Evolutionary conservation across 2,329 filamentous ascomycete species (phyloP).

Genomic region (Sporothrix pseudoabietina): DNA sequence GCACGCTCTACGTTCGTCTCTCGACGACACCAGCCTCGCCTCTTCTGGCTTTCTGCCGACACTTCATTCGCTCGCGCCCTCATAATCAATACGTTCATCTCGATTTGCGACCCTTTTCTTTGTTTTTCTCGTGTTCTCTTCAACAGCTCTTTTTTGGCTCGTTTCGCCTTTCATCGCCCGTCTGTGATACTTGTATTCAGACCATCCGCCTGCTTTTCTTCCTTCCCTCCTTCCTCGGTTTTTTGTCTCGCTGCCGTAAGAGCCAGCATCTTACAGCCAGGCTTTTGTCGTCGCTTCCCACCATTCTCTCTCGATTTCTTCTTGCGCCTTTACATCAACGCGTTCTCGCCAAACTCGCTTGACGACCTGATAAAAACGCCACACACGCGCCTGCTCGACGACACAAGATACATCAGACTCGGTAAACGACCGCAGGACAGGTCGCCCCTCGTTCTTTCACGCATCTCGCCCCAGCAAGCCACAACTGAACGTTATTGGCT

Average conservation of each 20-base stretch:
- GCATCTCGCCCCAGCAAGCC: conserved; percentile 12
- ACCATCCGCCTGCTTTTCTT: background rate
- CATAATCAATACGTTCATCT: conserved; percentile 1
- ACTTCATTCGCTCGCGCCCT: conserved; percentile 12
- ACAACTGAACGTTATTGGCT: background rate
- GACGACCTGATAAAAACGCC: background rate
- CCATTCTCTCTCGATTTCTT: background rate
- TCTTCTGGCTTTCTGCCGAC: conserved; percentile 18
- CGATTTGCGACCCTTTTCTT: conserved; percentile 12
- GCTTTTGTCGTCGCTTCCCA: background rate
- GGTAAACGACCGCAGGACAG: background rate
- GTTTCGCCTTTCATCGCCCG: background rate
- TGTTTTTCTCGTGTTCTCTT: background rate
- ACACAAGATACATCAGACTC: background rate
- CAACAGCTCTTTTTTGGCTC: background rate
- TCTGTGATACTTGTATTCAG: background rate
- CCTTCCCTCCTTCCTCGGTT: background rate
- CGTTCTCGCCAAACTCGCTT: background rate
- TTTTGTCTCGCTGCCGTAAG: conserved; percentile 6
- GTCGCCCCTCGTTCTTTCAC: background rate
- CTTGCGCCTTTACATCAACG: background rate
- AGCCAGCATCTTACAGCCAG: background rate
- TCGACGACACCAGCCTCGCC: conserved; percentile 13
- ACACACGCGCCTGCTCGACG: conserved; percentile 1
- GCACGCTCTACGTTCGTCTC: conserved; percentile 9